Percentiles rank a stretch among this genome's conserved stretches.
These are phyloP conservation scores for Xerocomellus amylosporus DNA, from an alignment of 768 basidiomycete species.

Conservation along the genomic window DNA sequence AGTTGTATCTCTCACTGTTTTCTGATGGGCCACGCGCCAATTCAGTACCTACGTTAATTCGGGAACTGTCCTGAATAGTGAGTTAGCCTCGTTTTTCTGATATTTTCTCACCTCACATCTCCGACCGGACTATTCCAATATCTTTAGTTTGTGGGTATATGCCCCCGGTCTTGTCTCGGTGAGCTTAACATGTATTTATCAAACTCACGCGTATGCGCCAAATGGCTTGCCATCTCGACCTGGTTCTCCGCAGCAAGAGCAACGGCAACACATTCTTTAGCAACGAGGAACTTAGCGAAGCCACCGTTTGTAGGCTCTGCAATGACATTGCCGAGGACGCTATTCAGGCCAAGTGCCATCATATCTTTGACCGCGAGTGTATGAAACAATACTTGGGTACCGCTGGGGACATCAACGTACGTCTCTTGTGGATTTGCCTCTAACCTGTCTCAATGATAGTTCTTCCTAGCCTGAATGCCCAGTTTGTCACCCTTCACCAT, in stretches of 20 bases:
- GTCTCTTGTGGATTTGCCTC: constrained; percentile 21
- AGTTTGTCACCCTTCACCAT: constrained; percentile 93
- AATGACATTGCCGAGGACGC: constrained; percentile 97
- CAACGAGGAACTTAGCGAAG: constrained; percentile 60
- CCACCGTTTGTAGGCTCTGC: constrained; percentile 90
- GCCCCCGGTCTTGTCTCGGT: neutral
- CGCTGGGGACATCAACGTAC: constrained; percentile 59
- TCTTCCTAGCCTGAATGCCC: constrained; percentile 78
- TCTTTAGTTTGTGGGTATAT: constrained; percentile 67
- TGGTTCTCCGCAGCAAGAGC: constrained; percentile 85
- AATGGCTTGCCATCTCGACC: constrained; percentile 93
- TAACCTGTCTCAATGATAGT: neutral
- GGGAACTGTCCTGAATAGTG: constrained; percentile 91
- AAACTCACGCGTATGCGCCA: constrained; percentile 94
- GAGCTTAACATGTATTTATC: constrained; percentile 18
- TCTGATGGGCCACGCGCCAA: constrained; percentile 88
- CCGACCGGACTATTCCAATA: constrained; percentile 77
- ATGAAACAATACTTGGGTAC: constrained; percentile 89
- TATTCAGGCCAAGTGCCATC: constrained; percentile 88
- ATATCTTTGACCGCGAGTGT: constrained; percentile 95
- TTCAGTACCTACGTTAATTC: constrained; percentile 88
- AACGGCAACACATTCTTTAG: constrained; percentile 62
- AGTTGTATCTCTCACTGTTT: constrained; percentile 88
- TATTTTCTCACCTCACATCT: constrained; percentile 3
- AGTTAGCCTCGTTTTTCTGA: constrained; percentile 29